Conservation (phyloP, 441 rosid genomes). For the Capsella rubella region DNA sequence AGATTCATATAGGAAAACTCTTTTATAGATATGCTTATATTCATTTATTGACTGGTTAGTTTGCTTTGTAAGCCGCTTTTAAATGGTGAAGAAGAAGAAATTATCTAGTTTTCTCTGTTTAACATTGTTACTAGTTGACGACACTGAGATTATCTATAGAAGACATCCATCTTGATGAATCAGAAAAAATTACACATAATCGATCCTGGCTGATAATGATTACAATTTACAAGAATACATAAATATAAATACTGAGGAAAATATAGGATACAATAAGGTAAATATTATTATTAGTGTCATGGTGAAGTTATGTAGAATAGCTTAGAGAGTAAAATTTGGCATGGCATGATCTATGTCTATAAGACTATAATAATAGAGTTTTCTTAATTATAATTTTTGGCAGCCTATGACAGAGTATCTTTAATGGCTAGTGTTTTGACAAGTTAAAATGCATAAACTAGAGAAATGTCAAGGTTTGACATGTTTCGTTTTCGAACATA, state of each 20-base stretch:
- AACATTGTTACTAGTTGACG: background rate
- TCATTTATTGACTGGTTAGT: slow-evolving; percentile 39
- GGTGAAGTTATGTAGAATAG: slow-evolving; percentile 1
- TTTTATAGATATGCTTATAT: slow-evolving; percentile 34
- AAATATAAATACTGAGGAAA: too few relatives aligned
- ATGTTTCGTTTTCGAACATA: background rate
- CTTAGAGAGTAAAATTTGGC: slow-evolving; percentile 1
- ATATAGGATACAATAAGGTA: too few relatives aligned
- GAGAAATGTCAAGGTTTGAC: background rate
- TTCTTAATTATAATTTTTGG: too few relatives aligned
- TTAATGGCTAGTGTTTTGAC: background rate
- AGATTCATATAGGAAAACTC: slow-evolving; percentile 17
- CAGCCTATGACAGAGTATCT: background rate
- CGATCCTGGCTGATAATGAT: background rate
- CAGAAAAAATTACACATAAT: background rate
- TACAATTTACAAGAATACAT: background rate
- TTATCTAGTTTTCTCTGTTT: background rate
- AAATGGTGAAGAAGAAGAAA: slow-evolving; percentile 1
- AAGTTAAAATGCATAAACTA: background rate
- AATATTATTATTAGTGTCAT: too few relatives aligned
- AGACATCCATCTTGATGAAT: background rate
- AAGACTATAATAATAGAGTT: background rate
- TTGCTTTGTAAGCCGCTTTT: slow-evolving; percentile 14
- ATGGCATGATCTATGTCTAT: background rate
- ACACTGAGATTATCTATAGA: background rate